Percentiles rank a stretch among this genome's conserved stretches.
phyloP scores from a whole-genome alignment of 2,329 filamentous ascomycete genomes.

The Tetracladium maxilliforme region DNA sequence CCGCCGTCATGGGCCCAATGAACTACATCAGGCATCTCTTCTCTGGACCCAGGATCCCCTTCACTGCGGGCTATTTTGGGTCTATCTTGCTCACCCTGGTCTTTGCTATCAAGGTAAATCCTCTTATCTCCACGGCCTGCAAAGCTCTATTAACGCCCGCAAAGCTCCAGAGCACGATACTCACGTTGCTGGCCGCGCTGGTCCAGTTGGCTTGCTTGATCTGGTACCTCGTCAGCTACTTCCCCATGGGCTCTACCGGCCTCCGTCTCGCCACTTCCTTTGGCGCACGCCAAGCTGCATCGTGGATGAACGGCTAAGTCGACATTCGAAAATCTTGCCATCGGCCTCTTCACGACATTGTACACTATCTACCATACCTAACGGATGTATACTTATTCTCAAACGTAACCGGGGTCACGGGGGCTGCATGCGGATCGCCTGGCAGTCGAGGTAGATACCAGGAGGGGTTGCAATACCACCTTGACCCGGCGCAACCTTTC shows the following conservation, averaged over 20 bases:
- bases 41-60: conserved; percentile 74
- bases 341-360: too few relatives aligned
- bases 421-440: too few relatives aligned
- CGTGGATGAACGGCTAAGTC: conserved; percentile 68
- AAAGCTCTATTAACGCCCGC: conserved; percentile 12
- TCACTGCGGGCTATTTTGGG: conserved; percentile 89
- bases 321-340: too few relatives aligned
- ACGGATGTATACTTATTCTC: too few relatives aligned
- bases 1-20: conserved; percentile 82
- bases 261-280: conserved; percentile 77
- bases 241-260: conserved; percentile 88
- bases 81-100: conserved; percentile 82
- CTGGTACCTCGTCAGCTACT: conserved; percentile 96
- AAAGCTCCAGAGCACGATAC: conserved; percentile 68
- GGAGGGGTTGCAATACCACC: too few relatives aligned
- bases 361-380: too few relatives aligned
- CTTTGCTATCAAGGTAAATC: conserved; percentile 81
- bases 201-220: conserved; percentile 69
- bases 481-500: too few relatives aligned
- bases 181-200: conserved; percentile 74
- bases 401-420: too few relatives aligned
- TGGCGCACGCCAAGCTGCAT: conserved; percentile 67
- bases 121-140: conserved; percentile 13
- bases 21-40: conserved; percentile 73
- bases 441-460: too few relatives aligned